Base-by-base conservation (phyloP, 108 stramenopile species). In the Skeletonema potamos region DNA sequence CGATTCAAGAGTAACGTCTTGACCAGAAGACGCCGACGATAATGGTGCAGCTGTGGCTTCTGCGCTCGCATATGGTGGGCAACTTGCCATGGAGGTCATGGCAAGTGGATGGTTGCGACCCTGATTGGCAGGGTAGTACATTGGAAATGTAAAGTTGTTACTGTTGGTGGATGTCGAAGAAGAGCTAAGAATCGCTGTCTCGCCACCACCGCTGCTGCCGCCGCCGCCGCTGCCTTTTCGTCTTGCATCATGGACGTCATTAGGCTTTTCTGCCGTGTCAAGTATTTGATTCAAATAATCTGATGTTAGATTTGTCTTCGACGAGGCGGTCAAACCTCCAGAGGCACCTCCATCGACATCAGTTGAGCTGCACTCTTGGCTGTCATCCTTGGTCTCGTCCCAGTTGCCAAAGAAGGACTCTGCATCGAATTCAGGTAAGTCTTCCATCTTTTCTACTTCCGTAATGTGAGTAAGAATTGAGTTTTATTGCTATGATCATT, bases 81-180 rank as follows among this genome's bases (percentile, higher is more conserved):
- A 76, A 29, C 69, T 70, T 20, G 67, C 62, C 69, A 70, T 41
- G 62, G 57, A 60, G 2, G 68, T 64, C 74, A 76, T 76, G 32
- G 74, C 74, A 17, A 70, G 51, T 1, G 74, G 74, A 63, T 76
- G 73, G 32, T 26, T 64, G 28, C 27, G 30, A 24, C 58, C 28
- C n/a, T 62, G 61, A 24, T 62, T 62, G 18, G 39, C 4, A 26
- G 27, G 61, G 24, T 62, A 62, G 6, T 33, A 20, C 36, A 36
- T 33, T 20, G 61, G 61, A 34, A 37, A 34, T 10, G 61, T 37
- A 41, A 62, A 62, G 48, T 51, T 51, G 8, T 51, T 51, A 34
- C 7, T 34, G 8, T 51, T 51, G 48, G 2, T 22, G 22, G 22
- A 22, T n/a, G 48, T 22, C 4, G 22, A 51, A 9, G 48, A 51